phyloP scores from a whole-genome alignment of 2,329 filamentous ascomycete genomes.

The Dryadomyces quercivorus region DNA sequence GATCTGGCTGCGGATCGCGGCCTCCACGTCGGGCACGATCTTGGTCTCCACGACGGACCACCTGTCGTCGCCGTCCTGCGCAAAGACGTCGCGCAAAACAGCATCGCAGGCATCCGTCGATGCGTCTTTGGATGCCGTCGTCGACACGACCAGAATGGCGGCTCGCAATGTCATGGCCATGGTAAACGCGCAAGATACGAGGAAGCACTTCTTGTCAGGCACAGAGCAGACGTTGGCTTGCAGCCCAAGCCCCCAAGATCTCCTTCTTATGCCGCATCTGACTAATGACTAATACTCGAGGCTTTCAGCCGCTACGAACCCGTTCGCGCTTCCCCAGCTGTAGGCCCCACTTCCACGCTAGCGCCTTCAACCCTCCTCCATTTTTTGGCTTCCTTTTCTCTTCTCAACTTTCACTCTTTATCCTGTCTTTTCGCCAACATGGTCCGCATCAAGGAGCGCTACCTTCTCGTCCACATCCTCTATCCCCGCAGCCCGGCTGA shows the following conservation, averaged over 20 bases:
- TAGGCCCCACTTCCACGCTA: not conserved
- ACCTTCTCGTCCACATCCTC: slow-evolving; percentile 86
- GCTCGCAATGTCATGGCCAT: slow-evolving; percentile 44
- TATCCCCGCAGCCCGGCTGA: slow-evolving; percentile 50
- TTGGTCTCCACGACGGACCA: slow-evolving; percentile 59
- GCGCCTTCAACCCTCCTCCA: not conserved
- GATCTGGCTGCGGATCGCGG: slow-evolving; percentile 64
- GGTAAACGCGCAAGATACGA: too few species aligned
- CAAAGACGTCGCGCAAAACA: slow-evolving; percentile 57
- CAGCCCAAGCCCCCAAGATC: too few species aligned
- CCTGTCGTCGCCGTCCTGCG: slow-evolving; percentile 49
- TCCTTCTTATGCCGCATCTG: too few species aligned
- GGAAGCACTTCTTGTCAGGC: too few species aligned
- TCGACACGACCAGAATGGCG: slow-evolving; percentile 78
- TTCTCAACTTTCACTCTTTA: too few species aligned
- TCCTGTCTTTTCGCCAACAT: slow-evolving; percentile 32
- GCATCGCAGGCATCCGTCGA: slow-evolving; percentile 63
- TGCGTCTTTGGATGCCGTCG: slow-evolving; percentile 71
- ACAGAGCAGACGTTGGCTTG: too few species aligned
- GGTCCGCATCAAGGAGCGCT: slow-evolving; percentile 94
- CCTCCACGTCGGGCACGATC: slow-evolving; percentile 68
- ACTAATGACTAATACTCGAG: too few species aligned
- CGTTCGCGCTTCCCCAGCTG: not conserved
- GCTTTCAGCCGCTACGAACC: too few species aligned
- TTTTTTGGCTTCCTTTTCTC: not conserved